Evolutionary conservation across 768 basidiomycete genomes (phyloP).

Genomic region (Auricularia auricula-judae): DNA sequence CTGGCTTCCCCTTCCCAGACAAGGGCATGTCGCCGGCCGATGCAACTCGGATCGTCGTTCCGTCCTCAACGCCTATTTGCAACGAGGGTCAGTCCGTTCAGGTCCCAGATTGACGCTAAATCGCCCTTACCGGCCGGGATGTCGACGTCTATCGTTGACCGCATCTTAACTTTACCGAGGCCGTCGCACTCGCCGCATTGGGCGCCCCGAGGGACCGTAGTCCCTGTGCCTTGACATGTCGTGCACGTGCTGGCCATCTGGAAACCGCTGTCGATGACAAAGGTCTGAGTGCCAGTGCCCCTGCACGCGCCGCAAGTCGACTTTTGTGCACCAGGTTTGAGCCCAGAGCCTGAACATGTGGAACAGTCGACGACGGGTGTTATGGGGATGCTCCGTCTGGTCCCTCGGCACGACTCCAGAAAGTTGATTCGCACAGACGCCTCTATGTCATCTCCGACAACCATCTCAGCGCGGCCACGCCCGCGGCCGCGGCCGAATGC

Average conservation of each 20-base stretch:
- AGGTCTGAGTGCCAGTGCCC: conserved; percentile 81
- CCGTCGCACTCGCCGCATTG: conserved; percentile 78
- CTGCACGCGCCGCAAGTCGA: conserved; percentile 69
- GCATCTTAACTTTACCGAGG: conserved; percentile 74
- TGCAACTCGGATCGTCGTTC: conserved; percentile 79
- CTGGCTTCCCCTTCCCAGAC: conserved; percentile 61
- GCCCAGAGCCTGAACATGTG: conserved; percentile 75
- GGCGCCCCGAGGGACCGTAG: conserved; percentile 62
- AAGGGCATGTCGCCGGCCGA: conserved; percentile 78
- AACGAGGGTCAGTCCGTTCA: conserved; percentile 1
- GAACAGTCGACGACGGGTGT: conserved; percentile 75
- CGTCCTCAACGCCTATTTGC: conserved; percentile 77
- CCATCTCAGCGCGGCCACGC: conserved; percentile 30
- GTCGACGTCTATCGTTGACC: conserved; percentile 67
- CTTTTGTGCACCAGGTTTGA: conserved; percentile 79
- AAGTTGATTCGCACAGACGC: conserved; percentile 66
- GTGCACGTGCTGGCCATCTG: conserved; percentile 91
- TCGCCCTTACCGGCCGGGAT: conserved; percentile 66
- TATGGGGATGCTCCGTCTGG: conserved; percentile 60
- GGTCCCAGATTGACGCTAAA: neutral
- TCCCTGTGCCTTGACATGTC: conserved; percentile 72
- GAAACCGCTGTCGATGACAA: conserved; percentile 87
- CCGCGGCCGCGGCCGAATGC: conserved; percentile 40
- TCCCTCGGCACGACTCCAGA: conserved; percentile 91
- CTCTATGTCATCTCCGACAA: conserved; percentile 76